phyloP scores from a whole-genome alignment of 148 eudicot genomes.

The Tetragonia tetragonoides region DNA sequence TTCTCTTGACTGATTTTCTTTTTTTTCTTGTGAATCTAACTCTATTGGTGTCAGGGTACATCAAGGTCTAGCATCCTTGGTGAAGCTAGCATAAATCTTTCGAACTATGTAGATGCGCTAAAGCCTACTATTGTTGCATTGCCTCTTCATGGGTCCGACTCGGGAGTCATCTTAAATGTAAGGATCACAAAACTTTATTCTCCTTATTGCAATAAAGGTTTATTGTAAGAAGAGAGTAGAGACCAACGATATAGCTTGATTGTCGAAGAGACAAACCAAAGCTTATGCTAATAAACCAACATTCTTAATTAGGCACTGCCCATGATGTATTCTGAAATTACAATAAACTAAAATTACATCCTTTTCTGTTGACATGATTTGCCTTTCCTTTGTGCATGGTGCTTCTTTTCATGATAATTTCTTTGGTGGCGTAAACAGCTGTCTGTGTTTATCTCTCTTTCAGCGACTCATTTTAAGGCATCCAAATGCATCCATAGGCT shows the following conservation, averaged over 20 bases:
- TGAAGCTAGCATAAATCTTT: constrained; percentile 91
- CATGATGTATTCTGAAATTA: no score
- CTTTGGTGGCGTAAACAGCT: no score
- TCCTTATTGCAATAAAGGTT: neutral
- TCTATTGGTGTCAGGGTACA: constrained; percentile 60
- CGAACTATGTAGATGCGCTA: constrained; percentile 82
- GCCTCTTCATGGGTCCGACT: constrained; percentile 85
- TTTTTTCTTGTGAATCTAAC: neutral
- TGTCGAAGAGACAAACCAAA: no score
- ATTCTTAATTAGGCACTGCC: no score
- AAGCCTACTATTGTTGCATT: constrained; percentile 66
- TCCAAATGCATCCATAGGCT: neutral
- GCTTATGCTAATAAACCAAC: no score
- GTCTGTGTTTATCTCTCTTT: no score
- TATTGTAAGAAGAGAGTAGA: neutral
- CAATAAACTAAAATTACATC: no score
- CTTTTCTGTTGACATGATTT: neutral
- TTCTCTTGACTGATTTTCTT: constrained; percentile 6
- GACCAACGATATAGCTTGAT: neutral
- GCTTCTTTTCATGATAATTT: no score
- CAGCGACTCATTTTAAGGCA: no score
- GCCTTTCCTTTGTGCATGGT: no score
- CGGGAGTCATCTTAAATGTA: constrained; percentile 86
- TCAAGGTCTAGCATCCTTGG: constrained; percentile 91
- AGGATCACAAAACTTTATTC: constrained; percentile 23